phyloP scores from a whole-genome alignment of 2,329 filamentous ascomycete genomes.

The Fusarium humuli region DNA sequence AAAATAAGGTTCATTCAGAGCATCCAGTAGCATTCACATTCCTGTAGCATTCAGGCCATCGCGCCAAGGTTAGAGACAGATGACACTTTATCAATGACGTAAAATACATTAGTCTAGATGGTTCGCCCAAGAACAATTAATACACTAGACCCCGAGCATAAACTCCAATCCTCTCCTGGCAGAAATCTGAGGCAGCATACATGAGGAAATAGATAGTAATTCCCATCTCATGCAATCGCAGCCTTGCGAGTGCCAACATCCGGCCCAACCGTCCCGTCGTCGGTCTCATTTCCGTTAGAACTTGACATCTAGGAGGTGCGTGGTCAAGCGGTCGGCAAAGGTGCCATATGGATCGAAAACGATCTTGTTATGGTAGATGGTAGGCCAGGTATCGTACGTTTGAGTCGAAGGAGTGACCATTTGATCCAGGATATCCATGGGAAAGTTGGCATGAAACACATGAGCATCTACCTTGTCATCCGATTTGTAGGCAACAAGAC shows the following conservation, averaged over 20 bases:
- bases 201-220: background rate
- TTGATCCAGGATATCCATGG: background rate
- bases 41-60: background rate
- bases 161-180: background rate
- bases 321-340: background rate
- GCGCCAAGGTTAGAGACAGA: background rate
- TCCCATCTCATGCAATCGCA: background rate
- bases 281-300: background rate
- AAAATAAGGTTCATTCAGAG: background rate
- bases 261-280: accelerated
- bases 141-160: background rate
- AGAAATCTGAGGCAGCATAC: background rate
- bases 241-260: background rate
- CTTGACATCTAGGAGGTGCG: background rate
- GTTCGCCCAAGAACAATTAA: background rate
- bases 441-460: background rate
- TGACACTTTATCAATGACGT: background rate
- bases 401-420: background rate
- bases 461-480: background rate
- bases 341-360: background rate
- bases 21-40: background rate
- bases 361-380: background rate
- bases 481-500: background rate
- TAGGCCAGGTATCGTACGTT: background rate
- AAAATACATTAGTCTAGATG: background rate